phyloP scores from a whole-genome alignment of 306 rosid genomes.

The Sicyos baderoa region DNA sequence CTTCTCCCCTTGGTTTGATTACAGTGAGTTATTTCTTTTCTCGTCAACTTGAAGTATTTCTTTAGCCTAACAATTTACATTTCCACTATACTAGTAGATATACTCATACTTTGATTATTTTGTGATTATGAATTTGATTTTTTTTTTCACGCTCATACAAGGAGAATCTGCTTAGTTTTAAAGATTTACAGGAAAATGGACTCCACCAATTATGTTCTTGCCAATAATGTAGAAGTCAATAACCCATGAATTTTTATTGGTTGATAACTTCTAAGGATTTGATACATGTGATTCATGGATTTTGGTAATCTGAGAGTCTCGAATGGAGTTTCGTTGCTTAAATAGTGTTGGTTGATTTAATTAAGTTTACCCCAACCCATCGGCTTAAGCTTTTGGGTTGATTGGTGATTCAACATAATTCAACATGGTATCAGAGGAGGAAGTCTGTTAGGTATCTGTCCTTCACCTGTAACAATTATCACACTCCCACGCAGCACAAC shows the following conservation, averaged over 20 bases:
- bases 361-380: no score
- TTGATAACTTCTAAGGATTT: not conserved
- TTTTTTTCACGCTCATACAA: not conserved
- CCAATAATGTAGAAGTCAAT: not conserved
- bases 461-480: no score
- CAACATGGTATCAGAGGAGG: no score
- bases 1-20: constrained; percentile 69
- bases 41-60: not conserved
- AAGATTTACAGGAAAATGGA: not conserved
- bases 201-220: not conserved
- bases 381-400: no score
- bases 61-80: not conserved
- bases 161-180: not conserved
- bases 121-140: not conserved
- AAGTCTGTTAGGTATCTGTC: no score
- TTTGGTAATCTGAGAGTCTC: no score
- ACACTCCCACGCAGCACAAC: no score
- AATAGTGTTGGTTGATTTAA: no score
- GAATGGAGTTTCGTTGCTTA: no score
- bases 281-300: no score
- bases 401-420: no score
- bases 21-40: constrained; percentile 38
- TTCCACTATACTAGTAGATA: not conserved
- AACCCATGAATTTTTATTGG: not conserved
- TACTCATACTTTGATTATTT: not conserved